These are phyloP conservation scores for Astragalus glycyphyllos DNA, from an alignment of 306 rosid genomes.

Conservation along the genomic window DNA sequence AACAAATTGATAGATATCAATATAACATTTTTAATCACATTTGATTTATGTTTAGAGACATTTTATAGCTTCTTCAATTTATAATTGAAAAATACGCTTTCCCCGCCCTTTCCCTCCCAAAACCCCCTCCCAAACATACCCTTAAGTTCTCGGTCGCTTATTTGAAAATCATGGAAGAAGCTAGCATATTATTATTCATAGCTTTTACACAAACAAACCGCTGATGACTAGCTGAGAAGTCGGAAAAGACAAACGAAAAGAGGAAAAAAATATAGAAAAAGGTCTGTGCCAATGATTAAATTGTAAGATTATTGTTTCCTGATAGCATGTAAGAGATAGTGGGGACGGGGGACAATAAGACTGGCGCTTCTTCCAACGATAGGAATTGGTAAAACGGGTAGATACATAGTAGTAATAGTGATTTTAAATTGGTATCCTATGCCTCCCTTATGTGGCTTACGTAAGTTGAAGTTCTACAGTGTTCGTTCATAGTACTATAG, in stretches of 20 bases:
- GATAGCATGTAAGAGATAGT: background rate
- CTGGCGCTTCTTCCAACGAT: slow-evolving; percentile 22
- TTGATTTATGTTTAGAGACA: too few species aligned
- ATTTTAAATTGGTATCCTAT: slow-evolving; percentile 9
- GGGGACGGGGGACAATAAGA: slow-evolving; percentile 14
- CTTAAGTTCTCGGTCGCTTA: too few species aligned
- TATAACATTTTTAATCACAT: too few species aligned
- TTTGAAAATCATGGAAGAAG: too few species aligned
- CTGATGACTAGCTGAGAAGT: too few species aligned
- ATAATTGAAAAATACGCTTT: too few species aligned
- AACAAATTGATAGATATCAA: too few species aligned
- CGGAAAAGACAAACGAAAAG: background rate
- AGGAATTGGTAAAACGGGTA: slow-evolving; percentile 24
- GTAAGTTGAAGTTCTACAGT: background rate
- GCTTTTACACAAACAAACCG: background rate
- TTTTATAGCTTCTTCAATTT: too few species aligned
- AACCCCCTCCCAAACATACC: too few species aligned
- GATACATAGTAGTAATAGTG: background rate
- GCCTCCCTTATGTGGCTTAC: background rate
- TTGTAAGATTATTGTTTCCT: background rate
- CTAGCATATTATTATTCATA: background rate
- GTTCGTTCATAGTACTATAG: too few species aligned
- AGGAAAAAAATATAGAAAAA: background rate
- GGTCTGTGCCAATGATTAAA: slow-evolving; percentile 37
- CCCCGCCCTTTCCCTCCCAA: too few species aligned